Evolutionary conservation across 2,329 filamentous ascomycete genomes (phyloP).

Genomic region (Dactylellina parvicollis): DNA sequence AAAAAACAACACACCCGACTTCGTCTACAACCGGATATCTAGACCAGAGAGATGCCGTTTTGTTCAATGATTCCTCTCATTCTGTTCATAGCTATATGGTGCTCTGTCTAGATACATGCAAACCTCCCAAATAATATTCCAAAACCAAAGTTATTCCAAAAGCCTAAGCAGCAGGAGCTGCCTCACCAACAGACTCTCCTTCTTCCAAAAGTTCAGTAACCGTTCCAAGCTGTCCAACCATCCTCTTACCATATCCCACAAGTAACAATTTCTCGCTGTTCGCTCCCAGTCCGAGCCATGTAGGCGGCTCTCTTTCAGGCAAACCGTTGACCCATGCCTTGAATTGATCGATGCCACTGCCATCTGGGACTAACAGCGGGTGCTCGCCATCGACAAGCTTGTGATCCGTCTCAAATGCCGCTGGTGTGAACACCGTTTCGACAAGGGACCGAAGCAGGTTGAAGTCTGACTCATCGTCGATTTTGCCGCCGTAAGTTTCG

Average conservation of each 20-base stretch:
- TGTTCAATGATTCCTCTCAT: too few relatives aligned
- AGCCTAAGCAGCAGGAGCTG: conserved; percentile 56
- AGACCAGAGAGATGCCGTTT: too few relatives aligned
- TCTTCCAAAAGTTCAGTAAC: conserved; percentile 91
- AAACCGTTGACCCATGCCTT: conserved; percentile 88
- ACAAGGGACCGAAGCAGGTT: conserved; percentile 77
- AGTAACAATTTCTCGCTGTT: conserved; percentile 96
- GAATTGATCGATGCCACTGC: conserved; percentile 86
- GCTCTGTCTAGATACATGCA: too few relatives aligned
- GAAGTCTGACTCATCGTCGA: conserved; percentile 90
- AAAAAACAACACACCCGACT: conserved; percentile 15
- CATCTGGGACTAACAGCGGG: conserved; percentile 77
- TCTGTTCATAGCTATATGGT: too few relatives aligned
- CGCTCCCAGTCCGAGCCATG: conserved; percentile 89
- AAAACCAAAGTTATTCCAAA: conserved; percentile 14
- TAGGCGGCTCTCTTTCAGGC: conserved; percentile 94
- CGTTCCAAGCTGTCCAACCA: conserved; percentile 84
- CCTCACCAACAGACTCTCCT: conserved; percentile 77
- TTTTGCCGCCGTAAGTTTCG: conserved; percentile 97
- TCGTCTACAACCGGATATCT: not conserved
- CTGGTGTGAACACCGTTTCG: conserved; percentile 78
- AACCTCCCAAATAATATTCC: not conserved
- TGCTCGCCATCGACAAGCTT: conserved; percentile 76
- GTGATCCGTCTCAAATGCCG: conserved; percentile 91
- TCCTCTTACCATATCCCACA: conserved; percentile 83